Percentiles rank a stretch among this genome's conserved stretches.
phyloP scores from a whole-genome alignment of 345 rosid genomes.

The Trapa bicornis region DNA sequence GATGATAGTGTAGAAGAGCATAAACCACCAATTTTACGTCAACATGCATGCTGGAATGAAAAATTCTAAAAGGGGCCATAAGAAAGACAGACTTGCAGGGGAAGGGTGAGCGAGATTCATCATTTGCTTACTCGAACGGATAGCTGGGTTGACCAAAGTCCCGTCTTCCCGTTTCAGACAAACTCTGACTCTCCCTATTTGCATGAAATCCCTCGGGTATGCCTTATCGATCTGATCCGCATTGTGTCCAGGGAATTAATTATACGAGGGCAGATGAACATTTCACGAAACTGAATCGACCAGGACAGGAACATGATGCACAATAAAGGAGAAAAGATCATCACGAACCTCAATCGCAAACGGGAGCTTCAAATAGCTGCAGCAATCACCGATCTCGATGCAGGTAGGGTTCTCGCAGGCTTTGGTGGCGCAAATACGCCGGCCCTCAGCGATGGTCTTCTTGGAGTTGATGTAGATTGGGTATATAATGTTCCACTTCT shows the following conservation, averaged over 20 bases:
- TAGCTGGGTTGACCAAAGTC: slow-evolving; percentile 56
- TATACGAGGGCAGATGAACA: not conserved
- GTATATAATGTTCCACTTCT: slow-evolving; percentile 77
- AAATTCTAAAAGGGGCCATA: no score
- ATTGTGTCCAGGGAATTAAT: not conserved
- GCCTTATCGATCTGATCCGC: slow-evolving; percentile 63
- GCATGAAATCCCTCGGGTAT: slow-evolving; percentile 91
- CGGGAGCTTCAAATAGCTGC: slow-evolving; percentile 56
- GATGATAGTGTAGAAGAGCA: no score
- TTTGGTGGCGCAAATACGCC: slow-evolving; percentile 50
- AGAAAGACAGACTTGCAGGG: slow-evolving; percentile 1
- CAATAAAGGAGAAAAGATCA: not conserved
- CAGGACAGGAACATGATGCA: not conserved
- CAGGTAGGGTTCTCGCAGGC: slow-evolving; percentile 86
- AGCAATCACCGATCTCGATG: slow-evolving; percentile 75
- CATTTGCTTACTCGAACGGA: slow-evolving; percentile 53
- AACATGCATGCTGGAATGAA: not conserved
- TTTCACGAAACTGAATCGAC: not conserved
- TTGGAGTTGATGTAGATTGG: slow-evolving; percentile 83
- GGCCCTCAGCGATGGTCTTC: slow-evolving; percentile 85
- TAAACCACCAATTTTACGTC: not conserved
- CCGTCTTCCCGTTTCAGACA: slow-evolving; percentile 77
- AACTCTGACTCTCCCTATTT: slow-evolving; percentile 83
- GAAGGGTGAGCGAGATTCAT: not conserved
- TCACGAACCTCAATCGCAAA: slow-evolving; percentile 56